Conservation (phyloP, 129 eudicot species). For the Helianthus annuus region HanXRQr2.0-SUNRISE NC_035447.2:113675005-113675504, state of each 20-base stretch:
- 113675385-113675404: conserved; percentile 55
- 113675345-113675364: conserved; percentile 45
- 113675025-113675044: background rate
- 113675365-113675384: conserved; percentile 49
- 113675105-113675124: conserved; percentile 44
- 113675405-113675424: background rate
- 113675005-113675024: background rate
- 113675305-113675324: conserved; percentile 46
- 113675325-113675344: conserved; percentile 35
- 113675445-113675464: background rate
- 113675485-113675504: conserved; percentile 51
- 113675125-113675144: conserved; percentile 46
- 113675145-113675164: conserved; percentile 45
- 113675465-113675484: conserved; percentile 22
- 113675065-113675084: conserved; percentile 50
- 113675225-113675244: conserved; percentile 3
- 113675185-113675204: conserved; percentile 42
- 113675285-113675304: background rate
- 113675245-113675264: background rate
- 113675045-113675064: background rate
- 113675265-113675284: too few species aligned
- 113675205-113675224: background rate
- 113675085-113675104: conserved; percentile 63
- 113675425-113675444: background rate
- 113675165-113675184: conserved; percentile 39